Percentiles rank a stretch among this genome's conserved stretches.
Evolutionary conservation across 768 basidiomycete species (phyloP).

Genomic region (Pisolithus microcarpus): DNA sequence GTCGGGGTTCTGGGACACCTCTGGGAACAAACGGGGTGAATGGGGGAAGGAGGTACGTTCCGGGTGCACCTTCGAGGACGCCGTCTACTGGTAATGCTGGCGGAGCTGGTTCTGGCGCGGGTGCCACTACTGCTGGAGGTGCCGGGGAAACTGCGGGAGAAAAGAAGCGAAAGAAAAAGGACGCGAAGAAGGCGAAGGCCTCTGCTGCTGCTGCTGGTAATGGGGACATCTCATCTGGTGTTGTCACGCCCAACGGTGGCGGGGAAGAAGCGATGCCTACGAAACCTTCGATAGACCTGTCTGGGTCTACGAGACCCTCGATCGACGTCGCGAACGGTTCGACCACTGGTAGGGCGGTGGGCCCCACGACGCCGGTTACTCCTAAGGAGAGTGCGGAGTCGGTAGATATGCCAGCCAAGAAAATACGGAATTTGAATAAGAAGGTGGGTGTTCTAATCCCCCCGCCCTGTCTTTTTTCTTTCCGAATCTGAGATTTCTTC

Average conservation of each 20-base stretch:
- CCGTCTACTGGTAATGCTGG: slow-evolving; percentile 35
- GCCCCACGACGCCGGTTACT: slow-evolving; percentile 31
- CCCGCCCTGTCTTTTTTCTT: not conserved
- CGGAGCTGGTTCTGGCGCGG: too few species aligned
- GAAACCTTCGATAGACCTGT: slow-evolving; percentile 24
- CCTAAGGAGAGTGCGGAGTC: slow-evolving; percentile 50
- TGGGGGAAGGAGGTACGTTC: slow-evolving; percentile 52
- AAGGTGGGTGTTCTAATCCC: slow-evolving; percentile 51
- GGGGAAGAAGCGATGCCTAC: slow-evolving; percentile 8
- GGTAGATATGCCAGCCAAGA: slow-evolving; percentile 84
- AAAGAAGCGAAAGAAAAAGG: slow-evolving; percentile 45
- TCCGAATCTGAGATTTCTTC: not conserved
- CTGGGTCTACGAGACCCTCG: slow-evolving; percentile 26
- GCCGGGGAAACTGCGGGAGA: slow-evolving; percentile 25
- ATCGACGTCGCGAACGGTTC: slow-evolving; percentile 26
- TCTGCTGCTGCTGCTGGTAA: slow-evolving; percentile 21
- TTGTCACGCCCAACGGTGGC: slow-evolving; percentile 22
- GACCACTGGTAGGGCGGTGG: slow-evolving; percentile 4
- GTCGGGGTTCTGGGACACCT: slow-evolving; percentile 37
- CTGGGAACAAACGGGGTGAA: slow-evolving; percentile 4
- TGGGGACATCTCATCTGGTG: slow-evolving; percentile 15
- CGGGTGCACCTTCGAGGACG: slow-evolving; percentile 57
- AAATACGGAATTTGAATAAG: slow-evolving; percentile 90
- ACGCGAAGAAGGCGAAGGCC: slow-evolving; percentile 47
- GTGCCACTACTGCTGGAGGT: too few species aligned